A percentile compares a stretch with the other conserved stretches of the same genome.
Conservation (phyloP, 2,329 filamentous ascomycete species). For the Fusarium denticulatum region DNA sequence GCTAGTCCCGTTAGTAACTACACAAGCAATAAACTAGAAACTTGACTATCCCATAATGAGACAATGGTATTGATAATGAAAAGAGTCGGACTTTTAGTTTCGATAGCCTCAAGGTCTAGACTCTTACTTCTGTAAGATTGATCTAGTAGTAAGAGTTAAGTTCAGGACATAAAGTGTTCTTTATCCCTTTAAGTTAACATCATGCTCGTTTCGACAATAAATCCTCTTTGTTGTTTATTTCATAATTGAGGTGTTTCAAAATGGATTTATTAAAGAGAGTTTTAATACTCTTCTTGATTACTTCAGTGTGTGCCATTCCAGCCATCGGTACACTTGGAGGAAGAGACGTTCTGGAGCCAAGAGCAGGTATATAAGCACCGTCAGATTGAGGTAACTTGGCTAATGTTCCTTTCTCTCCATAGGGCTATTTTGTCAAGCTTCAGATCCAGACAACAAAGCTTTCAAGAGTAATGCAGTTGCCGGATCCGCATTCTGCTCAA, state of each 20-base stretch:
- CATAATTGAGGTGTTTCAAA: fast-evolving
- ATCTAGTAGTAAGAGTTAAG: background rate
- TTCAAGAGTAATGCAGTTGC: background rate
- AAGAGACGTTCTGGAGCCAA: background rate
- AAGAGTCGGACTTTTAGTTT: too few relatives aligned
- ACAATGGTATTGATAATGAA: background rate
- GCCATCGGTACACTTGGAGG: background rate
- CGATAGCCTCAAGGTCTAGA: background rate
- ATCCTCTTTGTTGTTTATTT: too few relatives aligned
- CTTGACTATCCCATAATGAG: background rate
- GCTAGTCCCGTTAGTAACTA: background rate
- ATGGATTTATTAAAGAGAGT: background rate
- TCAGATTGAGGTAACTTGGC: background rate
- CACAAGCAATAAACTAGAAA: background rate
- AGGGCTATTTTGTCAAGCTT: background rate
- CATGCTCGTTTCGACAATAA: too few relatives aligned
- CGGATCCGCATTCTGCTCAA: background rate
- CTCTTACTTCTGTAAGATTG: background rate
- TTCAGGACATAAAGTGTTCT: background rate
- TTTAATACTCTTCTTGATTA: background rate
- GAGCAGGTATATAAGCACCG: background rate
- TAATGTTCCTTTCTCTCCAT: fast-evolving
- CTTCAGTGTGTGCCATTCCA: background rate
- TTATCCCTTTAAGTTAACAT: background rate
- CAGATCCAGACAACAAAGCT: background rate